These are phyloP conservation scores for Stemphylium beticola DNA, from an alignment of 2,329 filamentous ascomycete genomes.

Conservation along the genomic window DNA sequence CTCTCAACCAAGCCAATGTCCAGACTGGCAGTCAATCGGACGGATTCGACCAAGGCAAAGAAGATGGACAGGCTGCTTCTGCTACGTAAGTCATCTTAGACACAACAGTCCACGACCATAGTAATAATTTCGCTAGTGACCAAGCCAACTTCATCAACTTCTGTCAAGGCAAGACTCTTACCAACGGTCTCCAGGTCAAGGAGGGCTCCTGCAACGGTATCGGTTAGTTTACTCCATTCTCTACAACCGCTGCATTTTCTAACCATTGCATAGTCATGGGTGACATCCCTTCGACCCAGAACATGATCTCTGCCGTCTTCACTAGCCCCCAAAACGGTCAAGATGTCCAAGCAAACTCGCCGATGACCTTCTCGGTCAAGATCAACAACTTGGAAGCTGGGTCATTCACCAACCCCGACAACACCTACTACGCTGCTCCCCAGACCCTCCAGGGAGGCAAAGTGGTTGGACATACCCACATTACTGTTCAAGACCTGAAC, in stretches of 20 bases:
- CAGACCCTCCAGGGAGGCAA: constrained; percentile 55
- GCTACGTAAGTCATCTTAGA: constrained; percentile 48
- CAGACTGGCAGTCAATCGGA: constrained; percentile 52
- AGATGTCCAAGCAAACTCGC: constrained; percentile 47
- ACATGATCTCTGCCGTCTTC: constrained; percentile 65
- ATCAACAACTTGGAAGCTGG: constrained; percentile 59
- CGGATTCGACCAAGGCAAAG: constrained; percentile 47
- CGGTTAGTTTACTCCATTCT: constrained; percentile 36
- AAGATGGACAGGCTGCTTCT: constrained; percentile 54
- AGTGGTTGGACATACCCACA: constrained; percentile 57
- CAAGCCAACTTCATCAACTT: constrained; percentile 66
- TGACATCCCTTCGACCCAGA: constrained; percentile 57
- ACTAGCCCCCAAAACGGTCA: constrained; percentile 54
- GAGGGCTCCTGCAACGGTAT: constrained; percentile 64
- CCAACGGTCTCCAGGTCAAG: constrained; percentile 60
- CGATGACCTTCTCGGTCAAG: constrained; percentile 58
- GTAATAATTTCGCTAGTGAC: constrained; percentile 46
- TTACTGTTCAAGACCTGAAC: constrained; percentile 60
- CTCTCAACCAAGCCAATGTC: constrained; percentile 50
- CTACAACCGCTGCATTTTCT: background rate
- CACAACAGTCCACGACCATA: background rate
- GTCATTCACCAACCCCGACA: constrained; percentile 61
- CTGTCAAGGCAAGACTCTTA: constrained; percentile 60
- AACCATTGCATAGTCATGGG: constrained; percentile 57
- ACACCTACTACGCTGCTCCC: constrained; percentile 63